Evolutionary conservation across 768 basidiomycete species (phyloP).

Genomic region (Neoboletus subvelutipes): DNA sequence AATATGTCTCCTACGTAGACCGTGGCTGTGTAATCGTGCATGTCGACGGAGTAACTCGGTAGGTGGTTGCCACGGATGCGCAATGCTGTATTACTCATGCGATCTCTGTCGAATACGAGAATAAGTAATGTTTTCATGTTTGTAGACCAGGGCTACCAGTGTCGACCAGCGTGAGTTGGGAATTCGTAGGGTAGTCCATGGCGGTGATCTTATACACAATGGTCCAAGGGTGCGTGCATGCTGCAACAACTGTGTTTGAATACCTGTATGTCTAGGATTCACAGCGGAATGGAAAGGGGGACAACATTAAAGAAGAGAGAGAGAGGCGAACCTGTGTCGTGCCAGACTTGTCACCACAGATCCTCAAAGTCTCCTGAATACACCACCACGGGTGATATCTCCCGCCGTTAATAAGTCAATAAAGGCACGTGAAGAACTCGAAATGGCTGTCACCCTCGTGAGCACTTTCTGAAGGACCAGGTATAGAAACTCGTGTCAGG

Average conservation of each 20-base stretch:
- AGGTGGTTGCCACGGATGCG: background rate
- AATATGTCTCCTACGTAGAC: background rate
- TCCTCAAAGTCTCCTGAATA: background rate
- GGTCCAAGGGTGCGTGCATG: background rate
- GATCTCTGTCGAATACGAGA: slow-evolving; percentile 14
- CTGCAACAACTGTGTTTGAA: background rate
- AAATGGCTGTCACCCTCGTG: background rate
- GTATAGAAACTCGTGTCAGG: background rate
- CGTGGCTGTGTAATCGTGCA: slow-evolving; percentile 2
- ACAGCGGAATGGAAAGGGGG: background rate
- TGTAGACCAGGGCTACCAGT: background rate
- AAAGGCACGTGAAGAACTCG: background rate
- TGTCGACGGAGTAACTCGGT: slow-evolving; percentile 14
- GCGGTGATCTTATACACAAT: background rate
- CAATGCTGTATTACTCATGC: slow-evolving; percentile 13
- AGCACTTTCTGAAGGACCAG: background rate
- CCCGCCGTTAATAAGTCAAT: background rate
- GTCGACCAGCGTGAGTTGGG: slow-evolving; percentile 21
- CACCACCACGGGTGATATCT: background rate
- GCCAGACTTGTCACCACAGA: background rate
- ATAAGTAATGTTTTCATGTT: background rate
- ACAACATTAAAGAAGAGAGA: no score
- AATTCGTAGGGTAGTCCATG: slow-evolving; percentile 7
- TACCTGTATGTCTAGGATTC: background rate
- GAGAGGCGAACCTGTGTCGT: background rate